Conservation (phyloP, 768 basidiomycete genomes). For the Austroboletus eburneus region DNA sequence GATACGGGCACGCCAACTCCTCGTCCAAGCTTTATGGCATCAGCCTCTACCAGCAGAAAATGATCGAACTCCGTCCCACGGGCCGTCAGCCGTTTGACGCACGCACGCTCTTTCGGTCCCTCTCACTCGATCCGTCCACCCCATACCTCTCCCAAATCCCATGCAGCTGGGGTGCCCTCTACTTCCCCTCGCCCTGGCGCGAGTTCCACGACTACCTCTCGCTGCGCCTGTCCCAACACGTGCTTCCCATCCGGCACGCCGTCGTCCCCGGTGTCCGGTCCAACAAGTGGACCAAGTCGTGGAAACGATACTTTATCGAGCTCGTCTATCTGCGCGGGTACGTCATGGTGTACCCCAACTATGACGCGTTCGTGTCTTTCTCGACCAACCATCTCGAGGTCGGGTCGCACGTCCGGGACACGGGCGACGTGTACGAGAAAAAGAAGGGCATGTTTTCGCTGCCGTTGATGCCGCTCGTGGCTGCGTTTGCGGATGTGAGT, state of each 20-base stretch:
- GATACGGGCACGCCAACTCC: conserved; percentile 48
- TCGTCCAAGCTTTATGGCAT: conserved; percentile 65
- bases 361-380: conserved; percentile 60
- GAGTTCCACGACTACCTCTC: conserved; percentile 80
- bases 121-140: conserved; percentile 43
- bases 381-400: conserved; percentile 91
- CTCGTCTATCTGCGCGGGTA: conserved; percentile 77
- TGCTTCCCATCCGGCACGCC: conserved; percentile 27
- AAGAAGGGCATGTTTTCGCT: conserved; percentile 64
- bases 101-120: conserved; percentile 47
- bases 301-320: conserved; percentile 91
- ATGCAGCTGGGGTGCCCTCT: conserved; percentile 89
- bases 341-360: conserved; percentile 90
- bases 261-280: conserved; percentile 77
- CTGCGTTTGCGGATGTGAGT: conserved; percentile 6
- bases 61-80: conserved; percentile 63
- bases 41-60: conserved; percentile 84
- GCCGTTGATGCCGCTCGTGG: conserved; percentile 56
- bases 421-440: conserved; percentile 41
- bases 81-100: conserved; percentile 71
- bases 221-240: conserved; percentile 56
- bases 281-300: conserved; percentile 75
- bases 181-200: conserved; percentile 86
- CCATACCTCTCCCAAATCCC: conserved; percentile 87
- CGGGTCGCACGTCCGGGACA: conserved; percentile 71